Conservation (phyloP, 805 yeast species). For the Saccharomycopsis fermentans region DNA sequence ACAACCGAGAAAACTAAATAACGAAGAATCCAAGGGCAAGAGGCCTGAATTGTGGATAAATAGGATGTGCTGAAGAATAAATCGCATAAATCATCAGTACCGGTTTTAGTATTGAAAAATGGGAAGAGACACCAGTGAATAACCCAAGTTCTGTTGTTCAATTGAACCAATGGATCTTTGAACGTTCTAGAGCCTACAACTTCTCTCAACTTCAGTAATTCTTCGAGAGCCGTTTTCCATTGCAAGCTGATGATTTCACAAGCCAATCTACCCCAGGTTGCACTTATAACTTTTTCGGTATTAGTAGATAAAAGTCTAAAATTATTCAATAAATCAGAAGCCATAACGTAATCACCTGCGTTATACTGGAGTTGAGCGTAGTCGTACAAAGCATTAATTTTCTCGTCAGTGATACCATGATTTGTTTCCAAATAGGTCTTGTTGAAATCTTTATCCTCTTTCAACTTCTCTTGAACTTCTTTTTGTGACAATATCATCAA, state of each 20-base stretch:
- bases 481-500: constrained; percentile 36
- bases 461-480: constrained; percentile 42
- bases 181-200: constrained; percentile 45
- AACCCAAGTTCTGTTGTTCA: constrained; percentile 57
- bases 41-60: constrained; percentile 57
- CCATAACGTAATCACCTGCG: constrained; percentile 52
- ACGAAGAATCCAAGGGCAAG: constrained; percentile 63
- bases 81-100: constrained; percentile 45
- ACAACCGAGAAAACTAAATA: constrained; percentile 55
- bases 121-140: constrained; percentile 63
- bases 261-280: constrained; percentile 65
- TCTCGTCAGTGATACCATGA: constrained; percentile 38
- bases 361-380: constrained; percentile 55
- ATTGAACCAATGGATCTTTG: constrained; percentile 45
- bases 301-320: constrained; percentile 47
- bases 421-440: constrained; percentile 35
- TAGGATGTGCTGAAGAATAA: constrained; percentile 49
- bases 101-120: constrained; percentile 40
- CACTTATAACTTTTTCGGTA: constrained; percentile 38
- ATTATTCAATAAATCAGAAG: constrained; percentile 47
- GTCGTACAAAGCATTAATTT: constrained; percentile 42
- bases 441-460: constrained; percentile 47
- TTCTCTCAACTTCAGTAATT: constrained; percentile 45
- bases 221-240: constrained; percentile 44
- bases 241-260: constrained; percentile 44